Evolutionary conservation across 768 basidiomycete species (phyloP), one percentile per base, ranked within the genome.

Genomic region (Kwoniella pini): DNA sequence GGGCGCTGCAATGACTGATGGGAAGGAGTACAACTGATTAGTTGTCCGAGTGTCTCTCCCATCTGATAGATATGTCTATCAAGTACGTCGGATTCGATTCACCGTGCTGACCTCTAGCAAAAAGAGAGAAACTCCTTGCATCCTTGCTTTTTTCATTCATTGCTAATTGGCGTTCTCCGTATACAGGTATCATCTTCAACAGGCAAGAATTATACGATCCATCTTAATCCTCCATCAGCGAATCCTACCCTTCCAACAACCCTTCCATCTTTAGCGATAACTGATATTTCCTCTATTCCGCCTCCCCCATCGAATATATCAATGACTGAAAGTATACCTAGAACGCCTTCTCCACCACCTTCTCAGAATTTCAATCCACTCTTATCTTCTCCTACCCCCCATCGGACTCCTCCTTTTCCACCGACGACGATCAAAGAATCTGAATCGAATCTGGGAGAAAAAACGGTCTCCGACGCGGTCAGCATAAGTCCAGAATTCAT

Each of bases 131-230:
- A n/a, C n/a, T n/a, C n/a, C n/a, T n/a, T n/a, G n/a, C n/a, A n/a
- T n/a, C n/a, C n/a, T n/a, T n/a, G n/a, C n/a, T n/a, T n/a, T n/a
- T n/a, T n/a, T n/a, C n/a, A n/a, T n/a, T n/a, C n/a, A n/a, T n/a
- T n/a, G n/a, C n/a, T n/a, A n/a, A n/a, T n/a, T n/a, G n/a, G n/a
- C n/a, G n/a, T n/a, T n/a, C n/a, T n/a, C n/a, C n/a, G n/a, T n/a
- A n/a, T n/a, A n/a, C n/a, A n/a, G 71, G 67, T 73, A 24, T 60
- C 69, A 2, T 65, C 71, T 30, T 69, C 70, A 4, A 56, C 68
- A 6, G 72, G 70, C 2, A 57, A 49, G 40, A 68, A 66, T 15
- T 74, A 74, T 45, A 74, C 70, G 7, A 57, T 74, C 2, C 53
- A 71, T 42, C 50, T 64, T 12, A 40, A 62, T 28, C 57, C 64